Conservation (phyloP, 2,329 filamentous ascomycete species). For the Xylariales sp. region DNA sequence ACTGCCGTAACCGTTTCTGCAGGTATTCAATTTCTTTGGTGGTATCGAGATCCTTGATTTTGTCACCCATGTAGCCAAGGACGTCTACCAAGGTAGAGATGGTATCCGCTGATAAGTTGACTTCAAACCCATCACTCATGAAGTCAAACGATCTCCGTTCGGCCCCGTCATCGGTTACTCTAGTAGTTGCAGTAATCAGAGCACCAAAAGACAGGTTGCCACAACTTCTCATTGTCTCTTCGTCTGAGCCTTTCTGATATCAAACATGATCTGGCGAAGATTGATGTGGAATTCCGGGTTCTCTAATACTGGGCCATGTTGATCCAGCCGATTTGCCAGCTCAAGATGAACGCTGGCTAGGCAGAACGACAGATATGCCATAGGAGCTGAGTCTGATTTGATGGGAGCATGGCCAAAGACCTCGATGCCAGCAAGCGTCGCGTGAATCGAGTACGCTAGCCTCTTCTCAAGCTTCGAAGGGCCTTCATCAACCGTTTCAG, state of each 20-base stretch:
- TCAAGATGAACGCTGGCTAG: conserved; percentile 73
- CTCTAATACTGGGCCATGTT: conserved; percentile 52
- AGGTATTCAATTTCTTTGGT: conserved; percentile 83
- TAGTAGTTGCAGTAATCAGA: conserved; percentile 67
- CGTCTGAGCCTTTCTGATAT: conserved; percentile 56
- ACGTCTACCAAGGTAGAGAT: conserved; percentile 86
- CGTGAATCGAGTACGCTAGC: conserved; percentile 61
- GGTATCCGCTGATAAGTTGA: conserved; percentile 84
- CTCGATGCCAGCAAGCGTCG: conserved; percentile 68
- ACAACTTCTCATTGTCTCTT: conserved; percentile 58
- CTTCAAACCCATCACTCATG: conserved; percentile 67
- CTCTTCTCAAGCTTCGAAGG: conserved; percentile 14
- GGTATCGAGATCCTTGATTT: conserved; percentile 86
- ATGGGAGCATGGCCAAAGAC: conserved; percentile 65
- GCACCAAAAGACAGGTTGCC: conserved; percentile 73
- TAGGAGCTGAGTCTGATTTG: conserved; percentile 45
- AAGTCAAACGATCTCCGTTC: conserved; percentile 71
- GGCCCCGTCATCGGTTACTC: conserved; percentile 55
- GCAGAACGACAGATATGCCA: conserved; percentile 67
- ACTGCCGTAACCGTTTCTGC: conserved; percentile 64
- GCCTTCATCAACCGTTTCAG: conserved; percentile 24
- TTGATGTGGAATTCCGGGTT: conserved; percentile 76
- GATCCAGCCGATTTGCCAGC: conserved; percentile 63
- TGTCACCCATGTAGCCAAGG: conserved; percentile 82
- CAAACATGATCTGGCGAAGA: conserved; percentile 69